Evolutionary conservation across 1,139 yeast species (phyloP), one percentile per base, ranked within the genome.

Genomic region (Kodamaea sp.): DNA sequence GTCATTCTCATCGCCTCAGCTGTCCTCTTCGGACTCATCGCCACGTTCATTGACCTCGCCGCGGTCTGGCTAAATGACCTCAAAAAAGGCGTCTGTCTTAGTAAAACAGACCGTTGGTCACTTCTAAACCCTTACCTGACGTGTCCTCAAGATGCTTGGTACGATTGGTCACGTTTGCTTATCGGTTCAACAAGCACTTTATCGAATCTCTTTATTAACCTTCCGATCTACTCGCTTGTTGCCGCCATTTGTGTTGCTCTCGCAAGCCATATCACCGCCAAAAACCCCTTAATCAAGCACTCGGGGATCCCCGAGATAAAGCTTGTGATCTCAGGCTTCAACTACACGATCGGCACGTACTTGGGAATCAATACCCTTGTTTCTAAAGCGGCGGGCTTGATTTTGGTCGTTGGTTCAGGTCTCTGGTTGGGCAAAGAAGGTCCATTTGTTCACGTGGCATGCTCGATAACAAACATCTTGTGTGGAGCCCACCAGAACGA

Each of bases 391-490:
- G 36, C 67, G 3, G 84, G 88, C 22, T 62, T 84, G 43, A 62
- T 81, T 28, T 62, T 84, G 35, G 82, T 81, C 29, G 84, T 87
- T 9, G 81, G 95, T 20, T 79, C 94, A 1, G 97, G 97, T 0
- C 57, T 90, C 2, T 87, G 96, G 85, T 73, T 88, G 6, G 97
- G 97, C 8, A 85, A 84, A 55, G 97, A 90, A 54, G 97, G 97
- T 1, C 97, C 97, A 0, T 67, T 92, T 41, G 95, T 88, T 25
- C 97, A 89, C 60, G 79, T 89, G 7, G 79, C 95, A 0, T 81
- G 90, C 45, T 84, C 94, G 48, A 73, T 71, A 12, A 52, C 67
- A 33, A 68, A 68, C 42, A 47, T 65, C 7, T 36, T 63, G 10
- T 51, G 83, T 44, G 50, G 78, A 78, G 8, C 66, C 64, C 37